Base-by-base conservation (phyloP, 2,329 filamentous ascomycete genomes). In the Verticillium klebahnii region DNA sequence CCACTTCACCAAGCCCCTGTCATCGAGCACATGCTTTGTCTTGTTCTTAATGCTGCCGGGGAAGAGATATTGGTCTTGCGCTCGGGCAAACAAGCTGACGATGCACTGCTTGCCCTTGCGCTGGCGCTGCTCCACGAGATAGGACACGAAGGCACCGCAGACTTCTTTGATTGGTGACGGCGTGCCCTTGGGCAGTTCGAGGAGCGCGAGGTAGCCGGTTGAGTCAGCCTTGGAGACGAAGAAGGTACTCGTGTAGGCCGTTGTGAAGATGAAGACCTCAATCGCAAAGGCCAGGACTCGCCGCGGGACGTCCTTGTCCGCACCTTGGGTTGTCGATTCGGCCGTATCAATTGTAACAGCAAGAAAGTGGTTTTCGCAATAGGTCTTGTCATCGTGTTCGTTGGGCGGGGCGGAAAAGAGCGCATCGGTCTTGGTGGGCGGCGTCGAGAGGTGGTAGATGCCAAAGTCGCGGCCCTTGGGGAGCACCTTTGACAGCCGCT, bases 181-280 rank as follows among this genome's bases (percentile, higher is more conserved):
- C 0, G 82, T 80, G n/a, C 84, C 81, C 67, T 79, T 84, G 17
- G 88, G 84, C 0, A 91, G 78, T 19, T 84, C 78, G 39, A 93
- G 78, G 2, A 89, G 80, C 67, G 88, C 81, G 11, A 97, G 78
- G 72, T 92, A 96, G 29, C 96, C 95, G 0, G 94, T 97, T 11
- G 95, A 97, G 77, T 99, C 95, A 57, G 95, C 95, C 76, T 99
- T 99, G 65, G 93, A 94, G 29, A 99, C 89, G 73, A 99, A 99
- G 60, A 98, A 84, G 4, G 91, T 97, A 1, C 90, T 96, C 29
- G 92, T 85, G 68, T 85, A 84, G 56, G 85, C 84, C 0, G 93
- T 97, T 0, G 88, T 90, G 76, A 96, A 99, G 63, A 99, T 85
- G 68, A 95, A 83, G 59, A 97, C 82, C 73, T 99, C 95, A 65